phyloP scores from a whole-genome alignment of 1,139 yeast species.

The Magnusiomyces starmeri region DNA sequence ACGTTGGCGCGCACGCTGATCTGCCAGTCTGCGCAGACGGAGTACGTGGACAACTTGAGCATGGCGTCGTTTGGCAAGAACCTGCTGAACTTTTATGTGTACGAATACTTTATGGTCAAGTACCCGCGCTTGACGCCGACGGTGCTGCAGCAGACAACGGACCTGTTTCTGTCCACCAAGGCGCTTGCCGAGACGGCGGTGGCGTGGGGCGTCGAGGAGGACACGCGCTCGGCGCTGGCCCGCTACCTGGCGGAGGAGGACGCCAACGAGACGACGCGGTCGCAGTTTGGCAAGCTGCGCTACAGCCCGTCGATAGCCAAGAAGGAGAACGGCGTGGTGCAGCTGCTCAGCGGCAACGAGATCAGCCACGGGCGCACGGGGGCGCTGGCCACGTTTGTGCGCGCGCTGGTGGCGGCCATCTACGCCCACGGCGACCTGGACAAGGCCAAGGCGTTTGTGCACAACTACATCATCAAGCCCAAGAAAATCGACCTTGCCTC shows the following conservation, averaged over 20 bases:
- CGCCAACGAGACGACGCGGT: conserved; percentile 7
- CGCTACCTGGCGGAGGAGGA: conserved; percentile 56
- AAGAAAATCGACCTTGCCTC: conserved; percentile 66
- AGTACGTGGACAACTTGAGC: conserved; percentile 69
- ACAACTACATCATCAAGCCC: conserved; percentile 59
- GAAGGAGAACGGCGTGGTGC: conserved; percentile 40
- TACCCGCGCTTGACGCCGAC: conserved; percentile 88
- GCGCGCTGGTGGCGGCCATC: conserved; percentile 41
- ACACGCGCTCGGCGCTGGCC: conserved; percentile 54
- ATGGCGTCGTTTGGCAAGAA: conserved; percentile 74
- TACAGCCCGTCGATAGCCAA: conserved; percentile 25
- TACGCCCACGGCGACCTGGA: conserved; percentile 48
- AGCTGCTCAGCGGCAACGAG: conserved; percentile 31
- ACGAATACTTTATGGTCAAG: conserved; percentile 62
- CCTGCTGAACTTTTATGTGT: conserved; percentile 64
- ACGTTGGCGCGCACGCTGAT: conserved; percentile 78
- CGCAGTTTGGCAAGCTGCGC: conserved; percentile 31
- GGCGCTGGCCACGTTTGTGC: conserved; percentile 45
- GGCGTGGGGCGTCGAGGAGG: conserved; percentile 84
- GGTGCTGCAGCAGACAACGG: conserved; percentile 65
- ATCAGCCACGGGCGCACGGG: conserved; percentile 33
- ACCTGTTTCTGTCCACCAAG: conserved; percentile 60
- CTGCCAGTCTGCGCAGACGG: conserved; percentile 39
- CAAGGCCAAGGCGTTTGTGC: conserved; percentile 56
- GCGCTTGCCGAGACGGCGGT: conserved; percentile 59